Evolutionary conservation across 164 flowering plant genomes (phyloP), one percentile per base, ranked within the genome.

Genomic region (Cinnamomum chago): DNA sequence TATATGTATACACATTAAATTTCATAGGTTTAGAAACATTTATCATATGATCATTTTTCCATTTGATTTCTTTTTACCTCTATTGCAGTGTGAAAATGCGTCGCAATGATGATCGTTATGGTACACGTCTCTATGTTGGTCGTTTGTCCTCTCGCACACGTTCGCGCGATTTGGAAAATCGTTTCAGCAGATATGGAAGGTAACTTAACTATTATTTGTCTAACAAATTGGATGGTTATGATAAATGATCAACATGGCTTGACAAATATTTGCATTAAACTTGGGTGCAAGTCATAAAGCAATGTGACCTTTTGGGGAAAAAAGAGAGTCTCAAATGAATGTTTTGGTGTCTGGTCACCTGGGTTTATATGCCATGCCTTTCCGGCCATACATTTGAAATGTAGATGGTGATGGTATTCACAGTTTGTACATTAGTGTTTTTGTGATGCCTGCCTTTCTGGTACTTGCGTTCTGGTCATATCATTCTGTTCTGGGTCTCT

Each of bases 161-260:
- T 20, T 68, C 77, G 13, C 77, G 73, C n/a, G 77, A 75, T 75
- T 52, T 75, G 62, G 77, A 75, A 62, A 72, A 75, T 65, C 77
- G 69, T 58, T 75, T 75, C 67, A 75, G 77, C 77, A 75, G 77
- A 75, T 75, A 75, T 58, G 77, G 77, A 68, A 75, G 77, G 77
- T 75, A 14, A 55, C 60, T 55, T 18, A 70, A 28, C 23, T 24
- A 55, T 5, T 17, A 25, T 51, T 70, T 50, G 10, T 68, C n/a
- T 14, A 2, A 50, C 51, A 52, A 30, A 18, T 27, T 55, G 10
- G 5, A n/a, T 64, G 33, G 28, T 64, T 24, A 11, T 55, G 15
- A 11, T 55, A 55, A 40, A 9, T 17, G n/a, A 55, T 55, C 60
- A 15, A 55, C 60, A 55, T 52, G 58, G 18, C 3, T 52, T 52